These are phyloP conservation scores for Clavispora santaluciae DNA, from an alignment of 805 yeast species.

Conservation along the genomic window DNA sequence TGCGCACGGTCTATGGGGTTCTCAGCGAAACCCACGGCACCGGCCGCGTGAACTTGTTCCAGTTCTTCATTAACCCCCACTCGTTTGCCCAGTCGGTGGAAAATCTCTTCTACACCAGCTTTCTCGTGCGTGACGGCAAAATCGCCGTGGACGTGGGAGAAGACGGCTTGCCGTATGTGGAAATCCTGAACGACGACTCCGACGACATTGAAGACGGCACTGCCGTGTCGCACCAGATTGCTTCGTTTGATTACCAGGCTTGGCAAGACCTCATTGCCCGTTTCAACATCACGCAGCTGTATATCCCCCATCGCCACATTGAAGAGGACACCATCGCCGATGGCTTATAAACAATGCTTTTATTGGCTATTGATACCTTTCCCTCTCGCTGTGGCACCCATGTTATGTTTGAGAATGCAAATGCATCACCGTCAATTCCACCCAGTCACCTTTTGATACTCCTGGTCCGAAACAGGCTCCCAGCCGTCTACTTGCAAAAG, in stretches of 20 bases:
- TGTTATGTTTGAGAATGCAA: background rate
- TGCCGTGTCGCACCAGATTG: slow-evolving; percentile 53
- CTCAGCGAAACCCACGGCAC: slow-evolving; percentile 26
- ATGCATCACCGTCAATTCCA: slow-evolving; percentile 9
- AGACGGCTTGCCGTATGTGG: slow-evolving; percentile 42
- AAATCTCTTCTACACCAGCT: slow-evolving; percentile 77
- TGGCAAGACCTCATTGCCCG: slow-evolving; percentile 57
- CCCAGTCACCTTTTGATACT: slow-evolving; percentile 4
- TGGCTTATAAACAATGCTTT: background rate
- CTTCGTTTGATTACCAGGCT: slow-evolving; percentile 60
- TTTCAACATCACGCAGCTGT: slow-evolving; percentile 52
- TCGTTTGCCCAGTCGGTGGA: slow-evolving; percentile 80
- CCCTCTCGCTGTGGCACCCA: no score
- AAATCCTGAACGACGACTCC: slow-evolving; percentile 22
- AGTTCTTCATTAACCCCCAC: slow-evolving; percentile 66
- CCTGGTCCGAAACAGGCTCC: slow-evolving; percentile 20
- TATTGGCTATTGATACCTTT: background rate
- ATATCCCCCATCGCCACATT: slow-evolving; percentile 39
- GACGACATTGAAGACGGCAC: slow-evolving; percentile 15
- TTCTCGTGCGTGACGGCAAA: slow-evolving; percentile 69
- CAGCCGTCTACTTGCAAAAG: slow-evolving; percentile 49
- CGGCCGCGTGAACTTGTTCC: slow-evolving; percentile 50
- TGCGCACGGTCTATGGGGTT: slow-evolving; percentile 46
- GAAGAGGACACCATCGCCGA: slow-evolving; percentile 8
- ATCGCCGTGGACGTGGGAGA: slow-evolving; percentile 48